Base-by-base conservation (phyloP, 225 moss, liverwort and hornwort genomes). In the Bryum argenteum region DNA sequence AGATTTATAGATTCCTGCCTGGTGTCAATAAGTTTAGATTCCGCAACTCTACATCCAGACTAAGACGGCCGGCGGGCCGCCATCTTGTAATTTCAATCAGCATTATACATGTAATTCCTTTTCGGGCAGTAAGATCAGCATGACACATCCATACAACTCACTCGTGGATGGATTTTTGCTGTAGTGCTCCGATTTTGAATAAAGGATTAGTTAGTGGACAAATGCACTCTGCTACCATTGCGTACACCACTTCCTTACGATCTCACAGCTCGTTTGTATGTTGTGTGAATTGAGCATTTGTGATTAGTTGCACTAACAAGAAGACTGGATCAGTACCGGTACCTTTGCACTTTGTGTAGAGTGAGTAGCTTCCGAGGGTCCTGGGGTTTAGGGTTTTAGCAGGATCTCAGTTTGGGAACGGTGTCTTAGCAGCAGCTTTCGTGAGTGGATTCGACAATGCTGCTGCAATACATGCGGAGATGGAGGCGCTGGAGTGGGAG, bases 401-500 rank as follows among this genome's bases (percentile, higher is more conserved):
- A 44, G 62, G 59, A 53, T n/a, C 42, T 62, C 57, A 28, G 24
- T 44, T 65, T 11, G 28, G 50, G 43, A 54, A 10, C 42, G 10
- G 28, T 45, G 50, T 44, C 18, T n/a, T 55, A 16, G 55, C 24
- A 16, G 55, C 24, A 61, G 16, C 58, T 45, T 9, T 28, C 43
- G 19, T 45, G 54, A 6, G 26, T 54, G 19, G 24, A 54, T 19
- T 19, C 28, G 20, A 3, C 42, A 39, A 19, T 65, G 75, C 58
- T 41, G 57, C 33, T 38, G 60, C 42, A 74, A 50, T 16, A 1
- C 0, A 13, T n/a, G 26, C 33, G n/a, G 51, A 24, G 54, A 58
- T 72, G 72, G 60, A 79, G 54, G 20, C 39, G 47, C 63, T 78
- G 76, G 86, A 89, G 61, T 77, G 89, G 85, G 80, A 82, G 70